Evolutionary conservation across 768 basidiomycete genomes (phyloP), one percentile per base, ranked within the genome.

Genomic region (Phaeotremella skinneri): DNA sequence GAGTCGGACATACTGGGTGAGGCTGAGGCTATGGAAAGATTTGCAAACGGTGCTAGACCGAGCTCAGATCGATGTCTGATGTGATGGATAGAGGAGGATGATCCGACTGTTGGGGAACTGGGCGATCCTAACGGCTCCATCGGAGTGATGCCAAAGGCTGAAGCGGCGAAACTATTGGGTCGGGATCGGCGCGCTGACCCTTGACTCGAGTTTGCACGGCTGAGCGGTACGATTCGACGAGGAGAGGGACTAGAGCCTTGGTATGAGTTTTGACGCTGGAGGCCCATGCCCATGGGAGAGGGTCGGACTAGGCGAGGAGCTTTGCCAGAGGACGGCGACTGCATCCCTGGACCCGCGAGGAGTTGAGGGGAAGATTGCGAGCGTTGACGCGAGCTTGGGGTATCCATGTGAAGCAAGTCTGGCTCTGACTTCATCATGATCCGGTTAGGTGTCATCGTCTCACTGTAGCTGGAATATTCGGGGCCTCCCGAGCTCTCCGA

Each of bases 101-200:
- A 41, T 13, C 61, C 60, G 14, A 55, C 64, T 7, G 67, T 53
- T 4, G 72, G 65, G 4, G 70, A 66, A 1, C 52, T 42, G 2
- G 75, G 67, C 1, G 65, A 69, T 16, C 60, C 62, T 14, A 37
- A 21, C 1, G 48, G 52, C 6, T 64, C 62, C 16, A 76, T 49
- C 13, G 71, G 69, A 2, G 75, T 74, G 56, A 76, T 67, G 20
- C 75, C 75, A 37, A 76, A 76, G 2, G 75, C 75, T 16, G 75
- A 74, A 37, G 75, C 75, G 1, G 73, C 75, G 6, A 76, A 61
- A 50, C 68, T 70, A 11, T 61, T 31, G 5, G 72, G 71, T 23
- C 68, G 59, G 3, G 53, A 45, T 9, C 75, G 67, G 4, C 66
- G 59, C 21, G 61, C 23, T 7, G 55, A 42, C 17, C 64, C 61